These are phyloP conservation scores for Perkinsus chesapeaki DNA, from an alignment of 169 alveolate species.

Conservation along the genomic window DNA sequence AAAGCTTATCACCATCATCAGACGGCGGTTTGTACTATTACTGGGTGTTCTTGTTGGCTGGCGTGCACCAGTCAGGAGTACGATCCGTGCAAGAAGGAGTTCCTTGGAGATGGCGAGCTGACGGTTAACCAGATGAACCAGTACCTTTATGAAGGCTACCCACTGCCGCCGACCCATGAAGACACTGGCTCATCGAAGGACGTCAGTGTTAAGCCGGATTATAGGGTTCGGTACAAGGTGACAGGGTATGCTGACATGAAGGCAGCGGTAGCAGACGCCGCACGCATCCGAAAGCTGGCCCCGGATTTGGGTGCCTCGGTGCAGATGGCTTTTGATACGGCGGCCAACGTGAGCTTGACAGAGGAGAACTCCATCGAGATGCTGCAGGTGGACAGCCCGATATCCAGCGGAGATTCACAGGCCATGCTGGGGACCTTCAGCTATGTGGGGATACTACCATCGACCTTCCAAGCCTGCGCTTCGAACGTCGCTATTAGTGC, in stretches of 20 bases:
- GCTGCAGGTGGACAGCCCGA: neutral
- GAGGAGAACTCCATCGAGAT: neutral
- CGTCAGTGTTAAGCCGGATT: neutral
- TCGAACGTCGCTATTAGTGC: neutral
- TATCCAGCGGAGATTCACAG: neutral
- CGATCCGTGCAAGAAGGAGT: neutral
- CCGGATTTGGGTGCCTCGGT: neutral
- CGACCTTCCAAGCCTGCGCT: neutral
- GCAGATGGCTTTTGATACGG: neutral
- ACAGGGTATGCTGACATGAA: neutral
- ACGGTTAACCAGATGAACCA: neutral
- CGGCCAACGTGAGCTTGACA: neutral
- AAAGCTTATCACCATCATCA: neutral
- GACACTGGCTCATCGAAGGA: neutral
- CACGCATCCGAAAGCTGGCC: neutral
- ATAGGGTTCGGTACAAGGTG: neutral
- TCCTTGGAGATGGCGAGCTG: neutral
- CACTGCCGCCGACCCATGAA: neutral
- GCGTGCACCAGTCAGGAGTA: neutral
- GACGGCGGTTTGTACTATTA: neutral
- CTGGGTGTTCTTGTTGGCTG: neutral
- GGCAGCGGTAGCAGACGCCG: neutral
- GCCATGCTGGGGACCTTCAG: neutral
- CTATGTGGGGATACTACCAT: neutral
- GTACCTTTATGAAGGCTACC: neutral